Base-by-base conservation (phyloP, 1,284 basidiomycete genomes). In the Puccinia brachypodii region DNA sequence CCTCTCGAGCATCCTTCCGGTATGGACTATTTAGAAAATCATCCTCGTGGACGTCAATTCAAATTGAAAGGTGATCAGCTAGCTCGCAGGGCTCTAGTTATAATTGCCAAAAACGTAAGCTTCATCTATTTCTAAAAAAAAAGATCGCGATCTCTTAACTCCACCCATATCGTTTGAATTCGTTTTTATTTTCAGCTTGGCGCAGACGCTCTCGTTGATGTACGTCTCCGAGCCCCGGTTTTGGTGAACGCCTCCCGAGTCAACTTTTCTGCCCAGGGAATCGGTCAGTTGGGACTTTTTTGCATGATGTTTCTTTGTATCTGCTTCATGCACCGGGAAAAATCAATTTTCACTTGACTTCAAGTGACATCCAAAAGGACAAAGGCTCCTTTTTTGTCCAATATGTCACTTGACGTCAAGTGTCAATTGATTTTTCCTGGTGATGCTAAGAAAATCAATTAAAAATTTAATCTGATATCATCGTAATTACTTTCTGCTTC, bases 191-290 rank as follows among this genome's bases (percentile, higher is more conserved):
- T 31, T 72, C 62, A 80, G 77, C 50, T 80, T 31, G 33, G 53
- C 28, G 69, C 68, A n/a, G 25, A 60, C 14, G 53, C 22, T 36
- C 28, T 73, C 36, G 36, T 47, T 22, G 31, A 62, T 40, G 31
- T 73, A 36, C 56, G 36, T n/a, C 38, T 60, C 25, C 68, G 40
- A 47, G 25, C 28, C 13, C 77, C 66, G 33, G 66, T 80, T 31
- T 42, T 73, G 16, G 68, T 80, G n/a, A 31, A 80, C 16, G 50
- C 47, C 13, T 58, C 50, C 56, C 50, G 56, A 25, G 68, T 80
- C 25, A 80, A 80, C 33, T 80, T 80, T 44, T 80, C 77, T 2
- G 77, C 77, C 11, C 47, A 44, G 56, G 77, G 77, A 47, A 42
- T 80, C 38, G 77, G 77, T 80, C 22, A 58, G 77, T 72, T 60